These are phyloP conservation scores for Entomophthora muscae DNA, from an alignment of 371 early-diverging fungal genomes.

Conservation along the genomic window DNA sequence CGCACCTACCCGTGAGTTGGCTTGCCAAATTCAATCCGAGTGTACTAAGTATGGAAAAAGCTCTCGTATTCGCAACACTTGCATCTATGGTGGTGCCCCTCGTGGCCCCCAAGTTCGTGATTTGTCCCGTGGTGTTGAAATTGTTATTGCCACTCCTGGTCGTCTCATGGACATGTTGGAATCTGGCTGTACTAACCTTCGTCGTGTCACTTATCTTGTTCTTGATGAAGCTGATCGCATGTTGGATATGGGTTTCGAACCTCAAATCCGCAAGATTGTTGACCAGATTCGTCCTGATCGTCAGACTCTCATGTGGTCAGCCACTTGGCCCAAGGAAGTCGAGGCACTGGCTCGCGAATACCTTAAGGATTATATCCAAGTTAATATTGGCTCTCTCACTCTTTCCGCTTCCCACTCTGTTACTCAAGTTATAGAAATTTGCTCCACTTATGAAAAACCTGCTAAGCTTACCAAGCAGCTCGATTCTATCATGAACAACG, in stretches of 20 bases:
- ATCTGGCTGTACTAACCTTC: conserved; percentile 69
- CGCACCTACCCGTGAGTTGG: conserved; percentile 82
- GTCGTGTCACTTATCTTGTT: conserved; percentile 79
- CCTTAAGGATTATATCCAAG: conserved; percentile 93
- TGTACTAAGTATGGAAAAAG: conserved; percentile 60
- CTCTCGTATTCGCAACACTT: conserved; percentile 29
- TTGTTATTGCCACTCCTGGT: conserved; percentile 89
- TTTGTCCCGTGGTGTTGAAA: conserved; percentile 63
- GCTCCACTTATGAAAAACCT: conserved; percentile 76
- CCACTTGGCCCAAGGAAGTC: conserved; percentile 97
- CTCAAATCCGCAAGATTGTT: conserved; percentile 88
- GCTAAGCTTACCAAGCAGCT: conserved; percentile 26
- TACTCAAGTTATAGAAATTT: conserved; percentile 81
- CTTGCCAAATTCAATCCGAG: conserved; percentile 70
- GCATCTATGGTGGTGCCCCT: conserved; percentile 81
- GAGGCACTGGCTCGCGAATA: conserved; percentile 82
- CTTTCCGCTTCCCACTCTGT: conserved; percentile 91
- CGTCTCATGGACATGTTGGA: conserved; percentile 90
- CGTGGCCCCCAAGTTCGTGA: conserved; percentile 79
- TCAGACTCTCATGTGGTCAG: conserved; percentile 93
- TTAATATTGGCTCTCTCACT: conserved; percentile 93
- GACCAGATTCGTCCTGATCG: conserved; percentile 67
- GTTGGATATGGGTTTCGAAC: conserved; percentile 95
- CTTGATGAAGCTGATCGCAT: conserved; percentile 92
- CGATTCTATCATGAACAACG: conserved; percentile 54